These are phyloP conservation scores for Lactarius sanguifluus DNA, from an alignment of 768 basidiomycete species.

Conservation along the genomic window DNA sequence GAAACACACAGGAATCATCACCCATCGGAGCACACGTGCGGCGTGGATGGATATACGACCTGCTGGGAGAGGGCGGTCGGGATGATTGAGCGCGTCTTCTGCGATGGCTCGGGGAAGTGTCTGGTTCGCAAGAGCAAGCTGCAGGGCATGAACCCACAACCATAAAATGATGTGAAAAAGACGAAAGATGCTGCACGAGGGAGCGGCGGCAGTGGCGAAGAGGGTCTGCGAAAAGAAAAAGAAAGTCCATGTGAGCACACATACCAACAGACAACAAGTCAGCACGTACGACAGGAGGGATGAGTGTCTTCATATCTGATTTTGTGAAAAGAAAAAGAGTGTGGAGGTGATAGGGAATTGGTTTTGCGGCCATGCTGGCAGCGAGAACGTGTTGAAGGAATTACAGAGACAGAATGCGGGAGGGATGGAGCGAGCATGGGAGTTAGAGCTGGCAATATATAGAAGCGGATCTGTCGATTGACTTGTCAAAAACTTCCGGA, in stretches of 20 bases:
- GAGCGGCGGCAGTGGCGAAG: conserved; percentile 28
- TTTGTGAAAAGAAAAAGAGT: conserved; percentile 34
- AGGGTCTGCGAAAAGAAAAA: conserved; percentile 12
- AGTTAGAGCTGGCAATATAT: not conserved
- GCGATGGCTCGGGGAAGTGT: conserved; percentile 26
- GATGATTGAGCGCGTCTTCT: conserved; percentile 37
- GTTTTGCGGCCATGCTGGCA: conserved; percentile 4
- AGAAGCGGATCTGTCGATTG: conserved; percentile 1
- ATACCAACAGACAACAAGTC: not conserved
- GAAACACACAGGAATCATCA: conserved; percentile 33
- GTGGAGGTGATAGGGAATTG: conserved; percentile 9
- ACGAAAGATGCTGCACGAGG: conserved; percentile 15
- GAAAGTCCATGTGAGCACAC: not conserved
- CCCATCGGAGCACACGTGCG: conserved; percentile 35
- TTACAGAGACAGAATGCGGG: not conserved
- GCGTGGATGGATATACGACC: conserved; percentile 32
- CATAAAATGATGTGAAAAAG: conserved; percentile 30
- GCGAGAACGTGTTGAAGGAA: not conserved
- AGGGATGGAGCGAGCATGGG: not conserved
- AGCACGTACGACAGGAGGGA: conserved; percentile 32
- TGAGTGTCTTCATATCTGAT: conserved; percentile 32
- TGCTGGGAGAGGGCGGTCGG: conserved; percentile 37
- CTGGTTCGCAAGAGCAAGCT: conserved; percentile 38
- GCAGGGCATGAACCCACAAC: conserved; percentile 38
- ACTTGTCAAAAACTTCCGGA: not conserved